Base-by-base conservation (phyloP, 116 monocot genomes). In the Iris pallida region DNA sequence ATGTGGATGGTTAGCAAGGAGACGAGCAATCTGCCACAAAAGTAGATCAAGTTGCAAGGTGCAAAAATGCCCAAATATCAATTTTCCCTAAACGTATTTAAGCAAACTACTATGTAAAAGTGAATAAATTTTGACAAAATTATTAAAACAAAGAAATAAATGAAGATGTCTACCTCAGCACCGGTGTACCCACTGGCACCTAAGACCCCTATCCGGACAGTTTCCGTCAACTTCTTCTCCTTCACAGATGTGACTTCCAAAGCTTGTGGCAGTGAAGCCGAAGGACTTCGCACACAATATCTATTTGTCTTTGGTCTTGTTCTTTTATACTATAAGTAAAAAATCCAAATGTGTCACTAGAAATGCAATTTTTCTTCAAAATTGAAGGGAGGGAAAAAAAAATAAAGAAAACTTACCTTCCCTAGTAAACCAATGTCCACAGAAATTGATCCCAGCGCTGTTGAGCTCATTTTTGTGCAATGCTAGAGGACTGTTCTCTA, bases 131-230 rank as follows among this genome's bases (percentile, higher is more conserved):
- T 0, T 19, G 30, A 8, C 1, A 30, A 65, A 65, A 49, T 19
- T 20, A 4, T 19, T 20, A 49, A 47, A 17, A 4, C 30, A 13
- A 4, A 67, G n/a, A 68, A 59, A 51, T 11, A 61, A 16, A 57
- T 11, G 45, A 65, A 49, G 20, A 45, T 45, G 40, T 20, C 16
- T 76, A 91, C 95, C 86, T 96, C 95, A 13, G 91, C 86, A 18
- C 95, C 95, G 53, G 95, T 96, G 64, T 96, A 96, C 8, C 95
- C 95, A 69, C 95, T 96, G 15, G 95, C 95, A 1, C 91, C 95
- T 54, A 96, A 61, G 42, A 96, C 81, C 45, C 79, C 95, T 72
- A 96, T 20, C 1, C 79, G 78, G 13, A 89, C 80, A 4, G 60
- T 51, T 58, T 86, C 75, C 64, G 68, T 69, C 8, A 76, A 73